Evolutionary conservation across 176 grass and related monocot genomes (phyloP).

Genomic region (Lolium multiflorum): DNA sequence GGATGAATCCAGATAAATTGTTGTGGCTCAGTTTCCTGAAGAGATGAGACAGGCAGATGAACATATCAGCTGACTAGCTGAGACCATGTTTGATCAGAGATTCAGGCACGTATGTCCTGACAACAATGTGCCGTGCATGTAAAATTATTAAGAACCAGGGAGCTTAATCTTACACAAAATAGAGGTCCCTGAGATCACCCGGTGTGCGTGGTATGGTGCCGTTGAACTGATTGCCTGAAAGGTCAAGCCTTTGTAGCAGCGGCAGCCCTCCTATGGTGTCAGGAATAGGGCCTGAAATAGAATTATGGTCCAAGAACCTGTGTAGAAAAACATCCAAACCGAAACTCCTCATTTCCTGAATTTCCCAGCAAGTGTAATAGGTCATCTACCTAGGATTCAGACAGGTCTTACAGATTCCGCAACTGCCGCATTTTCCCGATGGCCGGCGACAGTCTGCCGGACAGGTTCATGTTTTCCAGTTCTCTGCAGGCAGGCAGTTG

Average conservation of each 20-base stretch:
- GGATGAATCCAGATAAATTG: conserved; percentile 72
- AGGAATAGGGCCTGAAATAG: conserved; percentile 68
- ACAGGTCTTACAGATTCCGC: conserved; percentile 56
- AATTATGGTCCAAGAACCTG: conserved; percentile 74
- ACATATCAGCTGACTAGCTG: not conserved
- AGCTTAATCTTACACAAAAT: conserved; percentile 52
- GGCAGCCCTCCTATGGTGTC: conserved; percentile 58
- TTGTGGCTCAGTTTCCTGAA: conserved; percentile 80
- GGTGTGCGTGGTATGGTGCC: conserved; percentile 65
- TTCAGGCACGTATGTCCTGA: not conserved
- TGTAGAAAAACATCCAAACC: not conserved
- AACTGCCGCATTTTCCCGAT: conserved; percentile 67
- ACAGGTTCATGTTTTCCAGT: conserved; percentile 57
- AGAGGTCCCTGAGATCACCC: conserved; percentile 47
- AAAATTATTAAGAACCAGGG: conserved; percentile 13
- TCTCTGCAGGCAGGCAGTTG: conserved; percentile 48
- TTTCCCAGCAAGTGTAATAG: not conserved
- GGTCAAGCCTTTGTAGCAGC: conserved; percentile 59
- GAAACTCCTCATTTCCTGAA: not conserved
- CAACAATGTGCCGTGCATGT: not conserved
- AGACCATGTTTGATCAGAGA: not conserved
- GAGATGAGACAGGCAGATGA: conserved; percentile 4
- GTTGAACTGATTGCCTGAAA: conserved; percentile 75
- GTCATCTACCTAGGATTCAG: not conserved
- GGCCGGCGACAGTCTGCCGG: conserved; percentile 62